Evolutionary conservation across 2,329 filamentous ascomycete genomes (phyloP).

Genomic region (Penicillium sp.): DNA sequence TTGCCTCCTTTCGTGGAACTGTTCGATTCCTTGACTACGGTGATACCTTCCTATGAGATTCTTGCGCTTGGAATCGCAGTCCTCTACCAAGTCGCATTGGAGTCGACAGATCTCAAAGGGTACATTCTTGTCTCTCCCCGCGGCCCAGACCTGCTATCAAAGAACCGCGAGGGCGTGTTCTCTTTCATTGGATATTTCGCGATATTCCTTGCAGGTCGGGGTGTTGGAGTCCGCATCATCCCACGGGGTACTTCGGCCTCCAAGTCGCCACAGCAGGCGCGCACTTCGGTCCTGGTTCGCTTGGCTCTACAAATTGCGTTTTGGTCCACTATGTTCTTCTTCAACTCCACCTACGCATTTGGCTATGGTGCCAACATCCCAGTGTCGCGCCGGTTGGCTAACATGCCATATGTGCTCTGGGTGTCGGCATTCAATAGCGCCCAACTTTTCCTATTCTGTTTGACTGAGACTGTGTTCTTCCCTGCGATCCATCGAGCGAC

Average conservation of each 20-base stretch:
- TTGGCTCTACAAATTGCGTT: constrained; percentile 62
- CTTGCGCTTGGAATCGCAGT: constrained; percentile 67
- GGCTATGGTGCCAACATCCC: constrained; percentile 62
- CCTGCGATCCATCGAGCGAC: constrained; percentile 62
- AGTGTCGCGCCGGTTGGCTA: constrained; percentile 85
- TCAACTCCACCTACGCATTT: constrained; percentile 64
- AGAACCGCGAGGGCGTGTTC: constrained; percentile 94
- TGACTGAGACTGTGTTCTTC: constrained; percentile 75
- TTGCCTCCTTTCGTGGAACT: constrained; percentile 84
- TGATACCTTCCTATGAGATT: constrained; percentile 72
- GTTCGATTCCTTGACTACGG: constrained; percentile 66
- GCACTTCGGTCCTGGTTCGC: constrained; percentile 58
- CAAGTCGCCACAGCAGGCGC: constrained; percentile 43
- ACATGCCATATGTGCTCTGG: constrained; percentile 91
- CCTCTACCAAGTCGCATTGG: constrained; percentile 70
- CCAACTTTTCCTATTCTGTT: constrained; percentile 75
- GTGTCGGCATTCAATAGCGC: constrained; percentile 82
- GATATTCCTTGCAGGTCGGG: constrained; percentile 88
- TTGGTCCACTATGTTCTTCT: constrained; percentile 68
- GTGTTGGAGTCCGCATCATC: constrained; percentile 74
- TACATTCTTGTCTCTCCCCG: constrained; percentile 81
- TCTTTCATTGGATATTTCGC: constrained; percentile 91
- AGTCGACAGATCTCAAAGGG: constrained; percentile 71
- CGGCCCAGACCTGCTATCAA: constrained; percentile 67
- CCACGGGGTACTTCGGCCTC: constrained; percentile 54